A percentile compares a stretch with the other conserved stretches of the same genome.
Evolutionary conservation across 2,329 filamentous ascomycete species (phyloP).

Genomic region (Thermomyces lanuginosus): DNA sequence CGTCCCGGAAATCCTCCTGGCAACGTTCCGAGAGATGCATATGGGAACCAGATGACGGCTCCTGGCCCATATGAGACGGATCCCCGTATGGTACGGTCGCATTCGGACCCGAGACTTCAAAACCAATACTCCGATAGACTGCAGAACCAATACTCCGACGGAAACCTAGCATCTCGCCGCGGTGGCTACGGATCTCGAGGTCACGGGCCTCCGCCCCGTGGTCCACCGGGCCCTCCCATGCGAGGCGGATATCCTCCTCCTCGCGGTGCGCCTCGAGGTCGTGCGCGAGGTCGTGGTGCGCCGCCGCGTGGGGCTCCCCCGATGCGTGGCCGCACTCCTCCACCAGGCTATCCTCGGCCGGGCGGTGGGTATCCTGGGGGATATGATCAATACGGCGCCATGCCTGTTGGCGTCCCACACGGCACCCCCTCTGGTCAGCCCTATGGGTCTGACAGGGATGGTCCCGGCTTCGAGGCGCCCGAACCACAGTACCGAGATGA

Average conservation of each 20-base stretch:
- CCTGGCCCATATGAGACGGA: conserved; percentile 14
- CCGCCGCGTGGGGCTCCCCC: conserved; percentile 11
- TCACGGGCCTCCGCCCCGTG: conserved; percentile 36
- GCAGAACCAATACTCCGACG: conserved; percentile 32
- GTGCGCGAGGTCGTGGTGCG: conserved; percentile 17
- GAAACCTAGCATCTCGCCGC: conserved; percentile 28
- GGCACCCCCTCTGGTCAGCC: conserved; percentile 28
- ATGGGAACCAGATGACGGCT: conserved; percentile 24
- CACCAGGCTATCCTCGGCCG: conserved; percentile 34
- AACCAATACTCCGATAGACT: conserved; percentile 33
- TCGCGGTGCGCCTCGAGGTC: conserved; percentile 28
- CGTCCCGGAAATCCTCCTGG: conserved; percentile 14
- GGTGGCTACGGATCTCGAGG: conserved; percentile 26
- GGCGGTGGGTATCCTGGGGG: conserved; percentile 18
- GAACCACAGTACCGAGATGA: too few species aligned
- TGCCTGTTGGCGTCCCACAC: conserved; percentile 11
- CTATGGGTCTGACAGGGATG: too few species aligned
- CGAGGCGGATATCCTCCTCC: conserved; percentile 31
- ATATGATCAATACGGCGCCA: conserved; percentile 19
- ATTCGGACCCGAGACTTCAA: conserved; percentile 28
- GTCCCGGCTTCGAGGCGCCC: too few species aligned
- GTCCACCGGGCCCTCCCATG: conserved; percentile 30
- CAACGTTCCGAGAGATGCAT: conserved; percentile 27
- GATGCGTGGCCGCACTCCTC: conserved; percentile 22
- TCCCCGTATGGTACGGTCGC: conserved; percentile 22